These are phyloP conservation scores for Flaveria trinervia DNA, from an alignment of 129 eudicot species.

Conservation along the genomic window DNA sequence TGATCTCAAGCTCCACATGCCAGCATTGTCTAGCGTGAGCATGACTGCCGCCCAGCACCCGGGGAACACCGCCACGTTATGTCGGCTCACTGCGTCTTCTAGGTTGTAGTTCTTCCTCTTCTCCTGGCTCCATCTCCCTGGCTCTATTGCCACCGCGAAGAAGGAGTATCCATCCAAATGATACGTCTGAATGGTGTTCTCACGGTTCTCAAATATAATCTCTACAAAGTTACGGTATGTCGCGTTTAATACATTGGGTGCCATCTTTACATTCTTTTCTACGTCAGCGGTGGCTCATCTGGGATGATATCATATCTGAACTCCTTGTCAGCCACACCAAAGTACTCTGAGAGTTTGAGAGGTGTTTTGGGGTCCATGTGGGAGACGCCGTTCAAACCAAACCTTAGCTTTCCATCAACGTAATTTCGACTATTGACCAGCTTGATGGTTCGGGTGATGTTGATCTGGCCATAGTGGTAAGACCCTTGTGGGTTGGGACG, in stretches of 20 bases:
- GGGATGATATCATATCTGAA: slow-evolving; percentile 52
- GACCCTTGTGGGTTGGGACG: slow-evolving; percentile 97
- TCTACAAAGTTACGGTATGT: slow-evolving; percentile 77
- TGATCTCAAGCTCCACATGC: slow-evolving; percentile 88
- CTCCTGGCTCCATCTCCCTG: slow-evolving; percentile 78
- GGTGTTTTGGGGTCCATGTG: slow-evolving; percentile 66
- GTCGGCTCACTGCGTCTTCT: slow-evolving; percentile 74
- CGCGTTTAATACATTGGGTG: slow-evolving; percentile 63
- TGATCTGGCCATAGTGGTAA: slow-evolving; percentile 84
- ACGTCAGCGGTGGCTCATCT: slow-evolving; percentile 55
- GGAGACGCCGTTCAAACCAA: slow-evolving; percentile 72
- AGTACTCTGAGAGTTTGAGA: slow-evolving; percentile 73
- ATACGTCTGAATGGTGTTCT: slow-evolving; percentile 67
- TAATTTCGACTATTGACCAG: slow-evolving; percentile 42
- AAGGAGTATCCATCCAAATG: slow-evolving; percentile 74
- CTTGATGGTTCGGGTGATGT: slow-evolving; percentile 91
- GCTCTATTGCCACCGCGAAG: slow-evolving; percentile 84
- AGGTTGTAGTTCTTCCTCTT: slow-evolving; percentile 80
- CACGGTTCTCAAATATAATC: slow-evolving; percentile 78
- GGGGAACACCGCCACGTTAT: slow-evolving; percentile 82
- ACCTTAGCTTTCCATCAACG: slow-evolving; percentile 73
- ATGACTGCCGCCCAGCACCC: slow-evolving; percentile 86
- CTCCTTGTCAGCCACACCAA: slow-evolving; percentile 41
- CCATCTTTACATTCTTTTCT: slow-evolving; percentile 33
- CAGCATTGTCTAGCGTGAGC: slow-evolving; percentile 87